Percentiles rank a stretch among this genome's conserved stretches.
Conservation (phyloP, 1,284 basidiomycete species). For the Somion occarium region DNA sequence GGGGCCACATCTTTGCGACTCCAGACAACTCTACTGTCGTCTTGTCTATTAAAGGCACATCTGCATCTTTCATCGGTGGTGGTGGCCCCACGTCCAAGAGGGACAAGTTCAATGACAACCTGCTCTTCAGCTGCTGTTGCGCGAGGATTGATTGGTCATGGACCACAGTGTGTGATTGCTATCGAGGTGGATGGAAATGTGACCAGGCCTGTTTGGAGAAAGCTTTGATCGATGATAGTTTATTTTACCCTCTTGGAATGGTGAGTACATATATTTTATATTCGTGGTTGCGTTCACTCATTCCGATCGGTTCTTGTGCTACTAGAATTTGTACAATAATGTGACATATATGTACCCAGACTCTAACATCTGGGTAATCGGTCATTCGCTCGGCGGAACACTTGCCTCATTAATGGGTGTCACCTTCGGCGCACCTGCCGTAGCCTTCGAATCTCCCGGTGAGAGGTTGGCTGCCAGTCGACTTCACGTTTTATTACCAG, state of each 20-base stretch:
- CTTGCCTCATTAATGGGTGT: slow-evolving; percentile 83
- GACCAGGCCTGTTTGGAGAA: slow-evolving; percentile 79
- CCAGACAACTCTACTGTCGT: slow-evolving; percentile 83
- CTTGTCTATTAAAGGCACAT: slow-evolving; percentile 93
- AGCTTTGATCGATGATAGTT: slow-evolving; percentile 75
- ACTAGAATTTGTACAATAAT: slow-evolving; percentile 89
- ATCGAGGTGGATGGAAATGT: slow-evolving; percentile 79
- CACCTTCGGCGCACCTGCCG: slow-evolving; percentile 90
- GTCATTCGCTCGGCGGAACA: slow-evolving; percentile 86
- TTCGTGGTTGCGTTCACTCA: slow-evolving; percentile 1
- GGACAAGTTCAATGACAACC: slow-evolving; percentile 93
- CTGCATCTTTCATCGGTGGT: slow-evolving; percentile 72
- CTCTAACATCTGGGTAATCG: slow-evolving; percentile 90
- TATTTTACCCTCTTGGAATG: slow-evolving; percentile 87
- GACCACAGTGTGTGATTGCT: slow-evolving; percentile 93
- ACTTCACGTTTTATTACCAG: slow-evolving; percentile 84
- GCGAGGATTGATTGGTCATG: slow-evolving; percentile 93
- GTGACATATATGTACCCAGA: slow-evolving; percentile 91
- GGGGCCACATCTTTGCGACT: slow-evolving; percentile 88
- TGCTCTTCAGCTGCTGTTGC: slow-evolving; percentile 98
- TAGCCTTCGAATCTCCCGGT: slow-evolving; percentile 90
- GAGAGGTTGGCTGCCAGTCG: slow-evolving; percentile 83
- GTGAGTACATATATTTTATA: slow-evolving; percentile 43
- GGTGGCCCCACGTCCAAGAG: slow-evolving; percentile 86
- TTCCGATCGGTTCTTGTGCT: background rate